Conservation (phyloP, 176 grass and related monocot genomes). For the Rhynchospora tenuis region DNA sequence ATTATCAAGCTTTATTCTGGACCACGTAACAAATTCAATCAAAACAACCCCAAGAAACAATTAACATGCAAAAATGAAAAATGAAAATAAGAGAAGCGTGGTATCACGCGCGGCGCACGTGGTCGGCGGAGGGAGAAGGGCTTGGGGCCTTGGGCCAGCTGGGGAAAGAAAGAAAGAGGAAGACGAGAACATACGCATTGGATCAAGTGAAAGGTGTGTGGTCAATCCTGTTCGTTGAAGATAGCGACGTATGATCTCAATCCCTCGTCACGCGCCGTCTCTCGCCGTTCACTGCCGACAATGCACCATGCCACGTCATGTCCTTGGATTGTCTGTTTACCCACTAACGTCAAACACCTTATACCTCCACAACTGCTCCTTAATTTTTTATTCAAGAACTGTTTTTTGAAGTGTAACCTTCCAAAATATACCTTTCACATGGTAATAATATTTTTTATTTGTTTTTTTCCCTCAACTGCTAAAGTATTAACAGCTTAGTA, state of each 20-base stretch:
- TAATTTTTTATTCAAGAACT: neutral
- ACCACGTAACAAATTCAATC: too few relatives aligned
- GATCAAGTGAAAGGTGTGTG: constrained; percentile 11
- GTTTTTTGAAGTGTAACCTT: neutral
- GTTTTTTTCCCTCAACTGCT: neutral
- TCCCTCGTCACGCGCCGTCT: constrained; percentile 12
- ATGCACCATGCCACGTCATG: constrained; percentile 4
- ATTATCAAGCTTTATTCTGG: too few relatives aligned
- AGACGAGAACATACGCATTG: neutral
- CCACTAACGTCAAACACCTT: neutral
- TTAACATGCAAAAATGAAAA: neutral
- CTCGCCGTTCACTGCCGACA: constrained; percentile 13
- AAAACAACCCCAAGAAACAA: neutral
- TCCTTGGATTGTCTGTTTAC: neutral
- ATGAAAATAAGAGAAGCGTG: neutral
- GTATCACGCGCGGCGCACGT: constrained; percentile 1
- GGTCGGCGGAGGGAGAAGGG: neutral
- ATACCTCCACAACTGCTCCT: neutral
- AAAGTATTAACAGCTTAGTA: neutral
- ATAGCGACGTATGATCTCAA: constrained; percentile 6
- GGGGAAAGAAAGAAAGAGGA: neutral
- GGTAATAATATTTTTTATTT: neutral
- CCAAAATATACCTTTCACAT: neutral
- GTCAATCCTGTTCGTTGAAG: constrained; percentile 9
- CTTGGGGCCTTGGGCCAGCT: neutral